phyloP scores from a whole-genome alignment of 1,139 yeast genomes.

The Geotrichum citri-aurantii region DNA sequence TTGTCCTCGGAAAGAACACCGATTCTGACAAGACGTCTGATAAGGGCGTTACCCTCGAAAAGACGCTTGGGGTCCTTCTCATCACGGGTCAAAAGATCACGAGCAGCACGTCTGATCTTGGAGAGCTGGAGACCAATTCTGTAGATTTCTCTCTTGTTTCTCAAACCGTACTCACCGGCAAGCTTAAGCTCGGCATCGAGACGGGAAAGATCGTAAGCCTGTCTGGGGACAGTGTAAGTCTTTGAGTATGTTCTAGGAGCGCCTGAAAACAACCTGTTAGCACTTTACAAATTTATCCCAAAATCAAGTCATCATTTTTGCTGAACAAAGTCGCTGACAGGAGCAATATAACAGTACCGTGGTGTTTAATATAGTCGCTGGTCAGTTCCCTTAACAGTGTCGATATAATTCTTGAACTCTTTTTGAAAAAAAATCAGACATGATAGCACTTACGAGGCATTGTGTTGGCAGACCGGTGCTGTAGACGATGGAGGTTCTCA shows the following conservation, averaged over 20 bases:
- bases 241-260: constrained; percentile 96
- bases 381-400: not conserved
- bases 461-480: constrained; percentile 19
- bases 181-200: constrained; percentile 98
- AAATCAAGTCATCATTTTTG: not conserved
- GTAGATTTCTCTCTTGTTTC: constrained; percentile 99
- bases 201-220: constrained; percentile 99
- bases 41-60: constrained; percentile 99
- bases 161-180: constrained; percentile 99
- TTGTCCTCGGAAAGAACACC: constrained; percentile 99
- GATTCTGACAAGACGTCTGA: constrained; percentile 90
- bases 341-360: not conserved
- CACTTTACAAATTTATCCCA: not conserved
- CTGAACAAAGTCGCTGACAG: not conserved
- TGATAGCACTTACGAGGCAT: constrained; percentile 20
- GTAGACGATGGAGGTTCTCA: constrained; percentile 20
- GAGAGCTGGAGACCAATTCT: constrained; percentile 98
- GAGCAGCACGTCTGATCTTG: constrained; percentile 99
- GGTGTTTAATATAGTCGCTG: not conserved
- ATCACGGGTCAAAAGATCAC: constrained; percentile 99
- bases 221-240: constrained; percentile 99
- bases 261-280: constrained; percentile 22
- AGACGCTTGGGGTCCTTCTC: constrained; percentile 99
- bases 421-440: not conserved
- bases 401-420: not conserved